Conservation (phyloP, 441 rosid species). For the Corymbia citriodora region DNA sequence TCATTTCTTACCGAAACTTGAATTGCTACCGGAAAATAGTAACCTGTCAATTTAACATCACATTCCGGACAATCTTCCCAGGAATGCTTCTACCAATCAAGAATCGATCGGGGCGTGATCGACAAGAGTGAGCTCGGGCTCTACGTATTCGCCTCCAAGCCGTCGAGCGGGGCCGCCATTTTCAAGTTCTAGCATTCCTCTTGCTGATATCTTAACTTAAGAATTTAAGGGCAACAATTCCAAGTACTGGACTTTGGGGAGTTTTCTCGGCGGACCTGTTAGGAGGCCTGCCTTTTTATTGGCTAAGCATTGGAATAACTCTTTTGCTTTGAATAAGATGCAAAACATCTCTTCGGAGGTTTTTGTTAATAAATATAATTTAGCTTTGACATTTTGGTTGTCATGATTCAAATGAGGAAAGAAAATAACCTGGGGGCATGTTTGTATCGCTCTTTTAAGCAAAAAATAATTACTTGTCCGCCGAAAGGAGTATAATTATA, state of each 20-base stretch:
- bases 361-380: neutral
- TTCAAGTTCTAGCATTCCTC: slow-evolving; percentile 44
- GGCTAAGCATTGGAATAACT: neutral
- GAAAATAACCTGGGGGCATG: neutral
- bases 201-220: neutral
- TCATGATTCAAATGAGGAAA: neutral
- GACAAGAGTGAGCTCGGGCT: slow-evolving; percentile 71
- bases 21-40: neutral
- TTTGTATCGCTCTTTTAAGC: neutral
- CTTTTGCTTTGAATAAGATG: neutral
- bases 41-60: neutral
- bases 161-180: slow-evolving; percentile 96
- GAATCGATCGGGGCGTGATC: slow-evolving; percentile 72
- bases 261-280: neutral
- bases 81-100: slow-evolving; percentile 76
- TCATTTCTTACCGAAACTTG: neutral
- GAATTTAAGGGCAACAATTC: neutral
- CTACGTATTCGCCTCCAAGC: slow-evolving; percentile 93
- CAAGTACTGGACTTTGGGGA: neutral
- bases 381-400: neutral
- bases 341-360: neutral
- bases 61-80: slow-evolving; percentile 14
- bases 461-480: neutral
- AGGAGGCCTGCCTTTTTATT: neutral
- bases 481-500: neutral